These are phyloP conservation scores for Pseudopithomyces maydicus DNA, from an alignment of 2,329 filamentous ascomycete genomes.

Conservation along the genomic window DNA sequence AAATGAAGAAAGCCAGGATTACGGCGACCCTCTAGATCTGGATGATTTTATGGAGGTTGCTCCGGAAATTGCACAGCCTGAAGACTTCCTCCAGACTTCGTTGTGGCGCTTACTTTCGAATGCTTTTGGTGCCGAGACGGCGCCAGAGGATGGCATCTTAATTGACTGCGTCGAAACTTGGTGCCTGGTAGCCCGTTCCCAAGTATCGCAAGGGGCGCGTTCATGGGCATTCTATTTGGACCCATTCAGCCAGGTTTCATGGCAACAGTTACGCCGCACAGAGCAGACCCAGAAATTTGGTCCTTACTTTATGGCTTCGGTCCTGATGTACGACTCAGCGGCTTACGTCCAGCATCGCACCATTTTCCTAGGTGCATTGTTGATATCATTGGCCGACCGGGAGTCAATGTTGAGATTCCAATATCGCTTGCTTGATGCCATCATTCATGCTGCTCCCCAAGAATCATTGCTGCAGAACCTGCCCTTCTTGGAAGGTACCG, in stretches of 20 bases:
- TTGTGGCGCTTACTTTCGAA: slow-evolving; percentile 63
- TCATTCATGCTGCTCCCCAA: slow-evolving; percentile 54
- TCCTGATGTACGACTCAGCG: slow-evolving; percentile 46
- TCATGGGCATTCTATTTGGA: slow-evolving; percentile 63
- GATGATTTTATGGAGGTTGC: slow-evolving; percentile 51
- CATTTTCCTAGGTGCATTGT: slow-evolving; percentile 59
- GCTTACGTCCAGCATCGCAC: slow-evolving; percentile 52
- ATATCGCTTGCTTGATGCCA: slow-evolving; percentile 58
- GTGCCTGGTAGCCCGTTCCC: slow-evolving; percentile 54
- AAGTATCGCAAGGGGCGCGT: slow-evolving; percentile 51
- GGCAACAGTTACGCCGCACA: slow-evolving; percentile 53
- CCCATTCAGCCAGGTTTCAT: slow-evolving; percentile 58
- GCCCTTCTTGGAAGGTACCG: slow-evolving; percentile 56
- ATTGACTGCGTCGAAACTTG: slow-evolving; percentile 60
- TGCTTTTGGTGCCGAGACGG: slow-evolving; percentile 63
- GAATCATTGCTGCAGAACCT: slow-evolving; percentile 61
- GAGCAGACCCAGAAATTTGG: slow-evolving; percentile 52
- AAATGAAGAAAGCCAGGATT: slow-evolving; percentile 68
- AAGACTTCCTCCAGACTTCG: slow-evolving; percentile 53
- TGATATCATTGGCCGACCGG: slow-evolving; percentile 62
- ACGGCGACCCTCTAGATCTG: slow-evolving; percentile 63
- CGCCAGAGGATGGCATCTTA: slow-evolving; percentile 59
- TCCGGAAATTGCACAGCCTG: slow-evolving; percentile 18
- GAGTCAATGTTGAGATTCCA: slow-evolving; percentile 67
- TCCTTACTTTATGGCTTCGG: slow-evolving; percentile 50